Conservation (phyloP, 2,329 filamentous ascomycete genomes). For the Hypomyces rosellus region DNA sequence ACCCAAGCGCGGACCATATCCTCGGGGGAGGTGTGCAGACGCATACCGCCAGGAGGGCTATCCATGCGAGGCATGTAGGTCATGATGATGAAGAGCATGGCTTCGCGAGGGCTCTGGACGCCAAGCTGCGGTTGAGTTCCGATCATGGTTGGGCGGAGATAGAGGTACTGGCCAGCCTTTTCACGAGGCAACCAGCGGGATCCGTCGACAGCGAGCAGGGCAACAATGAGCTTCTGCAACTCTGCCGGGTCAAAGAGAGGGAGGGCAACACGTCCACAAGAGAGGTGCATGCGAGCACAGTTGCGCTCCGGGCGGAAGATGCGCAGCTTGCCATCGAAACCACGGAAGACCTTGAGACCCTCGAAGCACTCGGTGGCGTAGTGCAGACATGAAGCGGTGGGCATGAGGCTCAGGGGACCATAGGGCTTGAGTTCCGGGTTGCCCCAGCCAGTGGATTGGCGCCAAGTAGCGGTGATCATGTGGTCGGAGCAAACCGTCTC, state of each 20-base stretch:
- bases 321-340: slow-evolving; percentile 65
- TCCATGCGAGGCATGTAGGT: slow-evolving; percentile 56
- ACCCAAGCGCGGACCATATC: slow-evolving; percentile 90
- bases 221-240: slow-evolving; percentile 66
- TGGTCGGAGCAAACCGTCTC: slow-evolving; percentile 71
- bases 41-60: slow-evolving; percentile 52
- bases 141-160: slow-evolving; percentile 83
- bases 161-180: slow-evolving; percentile 65
- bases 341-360: slow-evolving; percentile 75
- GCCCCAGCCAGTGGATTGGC: slow-evolving; percentile 59
- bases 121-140: slow-evolving; percentile 75
- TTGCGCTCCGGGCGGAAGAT: slow-evolving; percentile 74
- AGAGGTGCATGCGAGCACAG: slow-evolving; percentile 56
- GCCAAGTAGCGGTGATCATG: slow-evolving; percentile 76
- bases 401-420: slow-evolving; percentile 70
- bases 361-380: slow-evolving; percentile 92
- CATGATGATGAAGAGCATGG: slow-evolving; percentile 80
- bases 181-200: slow-evolving; percentile 71
- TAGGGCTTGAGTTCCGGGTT: slow-evolving; percentile 70
- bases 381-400: slow-evolving; percentile 74
- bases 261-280: slow-evolving; percentile 61
- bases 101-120: slow-evolving; percentile 71
- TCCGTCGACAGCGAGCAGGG: slow-evolving; percentile 66
- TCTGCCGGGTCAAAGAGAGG: slow-evolving; percentile 66
- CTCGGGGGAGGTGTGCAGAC: slow-evolving; percentile 69